These are phyloP conservation scores for Albifimbria verrucaria DNA, from an alignment of 2,329 filamentous ascomycete species.

Conservation along the genomic window DNA sequence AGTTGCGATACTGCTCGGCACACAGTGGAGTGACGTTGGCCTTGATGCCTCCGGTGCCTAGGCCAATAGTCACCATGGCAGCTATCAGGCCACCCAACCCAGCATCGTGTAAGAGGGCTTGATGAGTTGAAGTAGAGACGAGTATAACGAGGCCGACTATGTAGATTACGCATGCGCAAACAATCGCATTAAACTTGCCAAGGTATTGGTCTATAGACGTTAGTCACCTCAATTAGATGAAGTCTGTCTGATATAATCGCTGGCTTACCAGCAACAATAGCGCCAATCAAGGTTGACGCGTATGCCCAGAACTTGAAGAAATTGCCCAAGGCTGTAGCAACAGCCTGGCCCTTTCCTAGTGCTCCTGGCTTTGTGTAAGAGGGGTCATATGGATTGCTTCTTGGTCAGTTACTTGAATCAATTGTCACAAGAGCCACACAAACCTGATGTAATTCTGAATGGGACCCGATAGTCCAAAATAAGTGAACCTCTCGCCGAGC, in stretches of 20 bases:
- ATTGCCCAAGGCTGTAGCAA: slow-evolving; percentile 17
- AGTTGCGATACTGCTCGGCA: slow-evolving; percentile 10
- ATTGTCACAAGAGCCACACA: neutral
- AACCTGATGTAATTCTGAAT: slow-evolving; percentile 29
- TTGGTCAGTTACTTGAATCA: neutral
- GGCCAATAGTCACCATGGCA: slow-evolving; percentile 8
- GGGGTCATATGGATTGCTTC: slow-evolving; percentile 18
- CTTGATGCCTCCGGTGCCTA: slow-evolving; percentile 10
- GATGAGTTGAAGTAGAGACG: slow-evolving; percentile 8
- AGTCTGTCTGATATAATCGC: no score
- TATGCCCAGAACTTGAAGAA: slow-evolving; percentile 24
- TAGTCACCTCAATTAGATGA: no score
- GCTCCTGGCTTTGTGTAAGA: slow-evolving; percentile 11
- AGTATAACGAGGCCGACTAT: slow-evolving; percentile 13
- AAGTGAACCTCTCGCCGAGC: slow-evolving; percentile 27
- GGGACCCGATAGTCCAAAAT: slow-evolving; percentile 26
- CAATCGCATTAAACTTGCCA: slow-evolving; percentile 11
- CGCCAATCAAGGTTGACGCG: slow-evolving; percentile 9
- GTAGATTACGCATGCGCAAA: slow-evolving; percentile 11
- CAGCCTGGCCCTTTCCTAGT: slow-evolving; percentile 16
- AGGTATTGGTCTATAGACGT: slow-evolving; percentile 10
- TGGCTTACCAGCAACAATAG: slow-evolving; percentile 6
- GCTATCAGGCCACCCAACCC: slow-evolving; percentile 8
- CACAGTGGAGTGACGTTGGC: slow-evolving; percentile 10
- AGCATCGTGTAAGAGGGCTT: slow-evolving; percentile 4